Evolutionary conservation across 1,284 basidiomycete species (phyloP), one percentile per base, ranked within the genome.

Genomic region (Leccinum ponderosum): DNA sequence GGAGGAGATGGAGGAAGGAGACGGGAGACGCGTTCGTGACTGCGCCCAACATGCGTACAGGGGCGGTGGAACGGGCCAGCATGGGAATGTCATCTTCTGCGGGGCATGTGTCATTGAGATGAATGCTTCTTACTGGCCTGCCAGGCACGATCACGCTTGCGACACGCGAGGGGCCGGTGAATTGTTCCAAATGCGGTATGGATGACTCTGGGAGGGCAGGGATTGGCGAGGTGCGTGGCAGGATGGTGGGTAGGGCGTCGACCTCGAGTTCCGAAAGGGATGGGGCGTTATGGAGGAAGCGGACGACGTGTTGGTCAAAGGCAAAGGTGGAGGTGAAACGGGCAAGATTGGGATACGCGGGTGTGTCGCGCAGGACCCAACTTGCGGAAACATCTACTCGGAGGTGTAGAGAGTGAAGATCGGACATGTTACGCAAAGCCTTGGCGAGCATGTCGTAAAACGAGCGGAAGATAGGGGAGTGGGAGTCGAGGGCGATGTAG

Each of bases 71-170:
- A 62, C 77, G 71, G 11, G 84, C 76, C 55, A 89, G 76, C 42
- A 73, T 73, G 50, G 77, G 76, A 25, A 87, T 76, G 67, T 85
- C 79, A 39, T 80, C 80, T 63, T 83, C 81, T 17, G 81, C 76
- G 62, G 89, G 74, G 73, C 84, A 81, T 42, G 83, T 81, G 27
- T 80, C 82, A 56, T 77, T 79, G 60, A 91, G 79, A 68, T 86
- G 82, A 50, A 91, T 79, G 68, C 79, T 80, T 63, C 82, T 76
- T 52, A 91, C 78, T 8, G 89, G 88, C 20, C 88, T 83, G 15
- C 85, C 83, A 55, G 87, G 86, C 2, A 87, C 79, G 65, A 90
- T 75, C 15, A 75, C 70, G 59, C 78, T 73, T 20, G 88, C 87
- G 37, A 80, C 79, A 53, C 80, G 75, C 47, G 81, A 76, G 20